These are phyloP conservation scores for Lophiotrema nucula DNA, from an alignment of 495 filamentous ascomycete species.

Conservation along the genomic window DNA sequence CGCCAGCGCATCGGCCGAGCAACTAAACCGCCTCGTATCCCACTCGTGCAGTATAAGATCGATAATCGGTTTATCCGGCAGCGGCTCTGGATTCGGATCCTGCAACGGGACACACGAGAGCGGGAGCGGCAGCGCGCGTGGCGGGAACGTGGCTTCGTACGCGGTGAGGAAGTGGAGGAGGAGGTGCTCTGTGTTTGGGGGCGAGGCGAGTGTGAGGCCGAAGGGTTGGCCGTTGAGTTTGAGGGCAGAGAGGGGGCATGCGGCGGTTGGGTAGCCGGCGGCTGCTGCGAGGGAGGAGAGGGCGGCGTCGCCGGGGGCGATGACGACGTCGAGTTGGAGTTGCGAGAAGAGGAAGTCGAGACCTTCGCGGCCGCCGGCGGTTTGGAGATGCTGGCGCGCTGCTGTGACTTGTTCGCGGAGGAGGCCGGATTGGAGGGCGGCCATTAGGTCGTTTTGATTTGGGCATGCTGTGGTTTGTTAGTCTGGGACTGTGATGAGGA, in stretches of 20 bases:
- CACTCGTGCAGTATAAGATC: slow-evolving; percentile 34
- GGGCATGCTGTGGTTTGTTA: slow-evolving; percentile 17
- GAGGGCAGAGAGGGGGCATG: slow-evolving; percentile 30
- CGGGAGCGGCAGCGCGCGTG: slow-evolving; percentile 27
- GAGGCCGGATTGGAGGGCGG: slow-evolving; percentile 19
- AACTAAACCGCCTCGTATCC: slow-evolving; percentile 31
- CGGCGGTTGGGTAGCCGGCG: slow-evolving; percentile 37
- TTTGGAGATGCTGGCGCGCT: slow-evolving; percentile 20
- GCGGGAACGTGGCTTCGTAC: slow-evolving; percentile 36
- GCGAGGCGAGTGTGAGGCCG: slow-evolving; percentile 31
- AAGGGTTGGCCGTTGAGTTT: slow-evolving; percentile 36
- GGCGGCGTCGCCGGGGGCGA: slow-evolving; percentile 31
- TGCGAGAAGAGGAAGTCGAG: slow-evolving; percentile 30
- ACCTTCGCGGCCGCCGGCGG: slow-evolving; percentile 25
- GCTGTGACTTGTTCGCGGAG: slow-evolving; percentile 13
- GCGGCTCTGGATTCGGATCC: slow-evolving; percentile 27
- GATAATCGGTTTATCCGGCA: slow-evolving; percentile 32
- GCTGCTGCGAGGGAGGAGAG: slow-evolving; percentile 33
- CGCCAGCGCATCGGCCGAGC: slow-evolving; percentile 29
- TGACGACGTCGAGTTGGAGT: slow-evolving; percentile 32
- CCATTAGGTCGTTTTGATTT: slow-evolving; percentile 33
- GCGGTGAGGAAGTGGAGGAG: slow-evolving; percentile 36
- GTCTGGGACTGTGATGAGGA: not conserved
- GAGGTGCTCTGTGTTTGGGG: slow-evolving; percentile 24
- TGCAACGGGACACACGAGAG: slow-evolving; percentile 25